Evolutionary conservation across 495 filamentous ascomycete species (phyloP), one percentile per base, ranked within the genome.

Genomic region (Pseudevernia furfuracea): DNA sequence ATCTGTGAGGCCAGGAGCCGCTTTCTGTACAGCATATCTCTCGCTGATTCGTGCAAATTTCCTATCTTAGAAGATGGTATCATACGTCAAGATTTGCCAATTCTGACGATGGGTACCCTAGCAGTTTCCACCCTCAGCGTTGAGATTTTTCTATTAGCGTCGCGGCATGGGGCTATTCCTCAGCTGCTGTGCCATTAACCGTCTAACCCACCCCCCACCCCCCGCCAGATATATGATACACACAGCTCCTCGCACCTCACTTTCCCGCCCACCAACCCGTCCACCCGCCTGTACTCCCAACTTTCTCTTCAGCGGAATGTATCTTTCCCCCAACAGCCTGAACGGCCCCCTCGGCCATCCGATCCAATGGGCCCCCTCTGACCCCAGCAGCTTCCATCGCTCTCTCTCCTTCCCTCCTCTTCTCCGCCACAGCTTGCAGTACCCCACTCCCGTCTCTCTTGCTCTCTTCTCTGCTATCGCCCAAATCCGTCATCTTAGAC

Each of bases 341-440:
- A 1, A 60, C 64, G 28, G 60, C 46, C 5, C 59, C 60, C 46
- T 65, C 61, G 15, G 67, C 69, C 67, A 69, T 59, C 19, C 56
- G 59, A 69, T 71, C 69, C 41, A 71, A 53, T 44, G 64, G 52
- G 2, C 69, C 69, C 9, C 69, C 69, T 39, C 25, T n/a, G 11
- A 32, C 48, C 2, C 23, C 44, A 7, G 41, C 34, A n/a, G 57
- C 66, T 23, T 70, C 60, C 36, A 58, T 25, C 9, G 15, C 32
- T 21, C 37, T 62, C 53, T 68, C 63, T 17, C 39, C 66, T 44
- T 65, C 66, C 62, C 58, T 38, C 43, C 58, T 59, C 58, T 52
- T 66, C 44, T 58, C 63, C 41, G 14, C 53, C 9, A 62, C 55
- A 44, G 34, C 56, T 38, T 53, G 43, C 34, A 46, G 32, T 15